Evolutionary conservation across 2,329 filamentous ascomycete species (phyloP).

Genomic region (Diaporthe capsici): DNA sequence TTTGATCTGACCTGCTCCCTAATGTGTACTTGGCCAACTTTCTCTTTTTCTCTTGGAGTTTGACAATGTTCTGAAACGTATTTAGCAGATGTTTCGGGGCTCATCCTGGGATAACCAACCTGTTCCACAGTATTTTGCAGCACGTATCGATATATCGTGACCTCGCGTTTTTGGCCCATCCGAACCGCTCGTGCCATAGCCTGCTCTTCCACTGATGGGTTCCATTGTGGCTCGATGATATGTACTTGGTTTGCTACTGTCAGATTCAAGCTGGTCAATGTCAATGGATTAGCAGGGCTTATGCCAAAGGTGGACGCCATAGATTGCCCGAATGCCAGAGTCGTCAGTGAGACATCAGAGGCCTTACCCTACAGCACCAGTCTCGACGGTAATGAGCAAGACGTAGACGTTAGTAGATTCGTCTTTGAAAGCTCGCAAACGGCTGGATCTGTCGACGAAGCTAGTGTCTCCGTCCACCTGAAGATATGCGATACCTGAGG

Average conservation of each 20-base stretch:
- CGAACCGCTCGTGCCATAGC: conserved; percentile 64
- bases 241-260: conserved; percentile 63
- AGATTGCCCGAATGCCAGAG: background rate
- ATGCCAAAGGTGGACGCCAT: background rate
- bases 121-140: conserved; percentile 59
- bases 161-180: conserved; percentile 59
- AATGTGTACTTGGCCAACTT: background rate
- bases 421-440: conserved; percentile 55
- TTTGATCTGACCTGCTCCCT: background rate
- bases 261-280: conserved; percentile 58
- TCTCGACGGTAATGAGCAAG: conserved; percentile 68
- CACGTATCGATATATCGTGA: conserved; percentile 61
- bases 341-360: background rate
- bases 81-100: background rate
- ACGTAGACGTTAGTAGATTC: conserved; percentile 48
- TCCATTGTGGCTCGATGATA: conserved; percentile 69
- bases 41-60: conserved; percentile 23
- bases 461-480: conserved; percentile 62
- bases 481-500: conserved; percentile 49
- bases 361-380: conserved; percentile 63
- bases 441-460: conserved; percentile 52
- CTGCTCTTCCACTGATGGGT: conserved; percentile 65
- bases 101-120: conserved; percentile 48
- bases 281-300: background rate
- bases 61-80: background rate